Base-by-base conservation (phyloP, 1,284 basidiomycete species). In the Volvariella volvacea region DNA sequence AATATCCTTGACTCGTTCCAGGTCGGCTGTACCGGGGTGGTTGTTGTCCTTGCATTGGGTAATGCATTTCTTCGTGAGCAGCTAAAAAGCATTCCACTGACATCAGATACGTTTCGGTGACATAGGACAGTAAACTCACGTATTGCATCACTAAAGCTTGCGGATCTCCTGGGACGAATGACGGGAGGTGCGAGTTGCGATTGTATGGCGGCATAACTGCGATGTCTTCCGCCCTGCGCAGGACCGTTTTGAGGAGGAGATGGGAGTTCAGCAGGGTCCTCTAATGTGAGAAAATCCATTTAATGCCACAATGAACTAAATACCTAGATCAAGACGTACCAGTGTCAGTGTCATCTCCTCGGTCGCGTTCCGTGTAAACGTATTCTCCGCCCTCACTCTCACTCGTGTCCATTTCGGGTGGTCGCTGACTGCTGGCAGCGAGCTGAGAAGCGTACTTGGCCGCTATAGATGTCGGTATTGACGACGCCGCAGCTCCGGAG, bases 121-220 rank as follows among this genome's bases (percentile, higher is more conserved):
- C 25, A 45, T 44, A 17, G 43, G 22, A 20, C 21, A 42, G 6
- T 21, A 20, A 20, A 47, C 21, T 54, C 57, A 59, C 64, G 56
- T 49, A 70, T 63, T 28, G 76, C 75, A 54, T 83, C 80, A 53
- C 81, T 84, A 41, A 86, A 61, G 56, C 83, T 85, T 14, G 80
- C 79, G 22, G 83, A 85, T 41, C 83, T 70, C 43, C 83, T 68
- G 42, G 80, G 74, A 28, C 82, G 73, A 17, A 67, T 67, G 42
- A 48, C 62, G 3, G 70, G 68, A 31, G 62, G 57, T 19, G 55
- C 55, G 15, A 67, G 58, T 3, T 56, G 54, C 17, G 44, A 47
- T 22, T 56, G 45, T 25, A 52, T 45, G 50, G 51, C 48, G 37
- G 45, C 49, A 47, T 52, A 58, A 50, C 44, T 55, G 42, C 53